Evolutionary conservation across 768 basidiomycete genomes (phyloP).

Genomic region (Russula abietina): DNA sequence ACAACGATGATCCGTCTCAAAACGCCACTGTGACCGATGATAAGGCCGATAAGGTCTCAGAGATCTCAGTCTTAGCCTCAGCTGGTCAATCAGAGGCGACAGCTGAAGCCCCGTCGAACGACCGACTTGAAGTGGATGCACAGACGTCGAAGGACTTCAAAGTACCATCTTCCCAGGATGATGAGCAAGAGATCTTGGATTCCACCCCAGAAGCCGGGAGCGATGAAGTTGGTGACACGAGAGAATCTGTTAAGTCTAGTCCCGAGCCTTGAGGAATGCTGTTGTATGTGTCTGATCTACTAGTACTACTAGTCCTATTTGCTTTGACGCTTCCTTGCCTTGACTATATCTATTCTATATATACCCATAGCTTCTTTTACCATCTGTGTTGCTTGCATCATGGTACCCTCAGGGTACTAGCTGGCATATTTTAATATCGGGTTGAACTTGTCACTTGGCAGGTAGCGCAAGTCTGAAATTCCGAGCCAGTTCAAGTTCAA

Average conservation of each 20-base stretch:
- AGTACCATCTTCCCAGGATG: neutral
- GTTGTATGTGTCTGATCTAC: slow-evolving; percentile 7
- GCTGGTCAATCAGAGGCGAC: slow-evolving; percentile 6
- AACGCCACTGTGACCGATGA: slow-evolving; percentile 7
- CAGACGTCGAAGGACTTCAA: neutral
- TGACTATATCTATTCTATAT: neutral
- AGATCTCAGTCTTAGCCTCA: no score
- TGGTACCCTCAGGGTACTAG: neutral
- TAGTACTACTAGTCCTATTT: neutral
- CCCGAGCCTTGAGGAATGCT: neutral
- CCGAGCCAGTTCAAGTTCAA: no score
- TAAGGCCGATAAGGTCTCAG: neutral
- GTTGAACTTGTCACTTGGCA: no score
- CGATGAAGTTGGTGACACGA: neutral
- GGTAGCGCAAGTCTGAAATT: no score
- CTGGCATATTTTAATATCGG: neutral
- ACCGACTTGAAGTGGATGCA: neutral
- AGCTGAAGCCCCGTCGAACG: slow-evolving; percentile 3
- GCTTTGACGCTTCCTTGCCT: neutral
- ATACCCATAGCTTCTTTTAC: neutral
- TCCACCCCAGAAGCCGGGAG: neutral
- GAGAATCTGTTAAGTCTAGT: neutral
- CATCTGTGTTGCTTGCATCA: neutral
- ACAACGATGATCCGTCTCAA: slow-evolving; percentile 10
- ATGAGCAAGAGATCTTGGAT: slow-evolving; percentile 1